Base-by-base conservation (phyloP, 202 grass and related monocot species). In the Digitaria exilis region DNA sequence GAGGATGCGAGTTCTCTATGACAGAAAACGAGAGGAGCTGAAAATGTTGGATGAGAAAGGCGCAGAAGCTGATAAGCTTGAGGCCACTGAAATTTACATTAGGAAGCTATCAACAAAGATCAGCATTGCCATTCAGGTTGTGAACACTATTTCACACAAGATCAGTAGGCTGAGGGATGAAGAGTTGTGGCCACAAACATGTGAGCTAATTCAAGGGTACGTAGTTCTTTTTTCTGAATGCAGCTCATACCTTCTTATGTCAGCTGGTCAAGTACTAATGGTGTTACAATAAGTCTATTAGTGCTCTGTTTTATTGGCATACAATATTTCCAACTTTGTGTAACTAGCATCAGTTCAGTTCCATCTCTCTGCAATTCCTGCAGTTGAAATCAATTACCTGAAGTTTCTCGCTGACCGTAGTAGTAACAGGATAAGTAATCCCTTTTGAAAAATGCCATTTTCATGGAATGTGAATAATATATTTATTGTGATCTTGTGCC, bases 51-150 rank as follows among this genome's bases (percentile, higher is more conserved):
- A 84, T 68, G 86, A 99, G 44, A 94, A 75, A 82, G 96, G 96
- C 17, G 93, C 91, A 16, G 96, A 99, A 82, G 81, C 85, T 71
- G 54, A 89, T 28, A 94, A 96, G 83, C 82, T 99, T 87, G 86
- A 91, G 46, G 85, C 87, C 4, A 87, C 81, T 18, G 87, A 96
- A 76, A 67, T 44, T 35, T 79, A 66, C 77, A 94, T 99, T 75
- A 91, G 91, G 69, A 96, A 99, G 73, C 77, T 99, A 80, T 99
- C 93, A 56, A 99, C 93, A 52, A 96, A 82, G 84, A 94, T 99
- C 86, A 96, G 87, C 89, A 94, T 99, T 49, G 89, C 93, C 17
- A 99, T 99, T 82, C 96, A 99, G 69, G 74, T 99, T 62, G 91
- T 96, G 26, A 90, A 90, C 82, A 79, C 89, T 58, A 92, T 99